Evolutionary conservation across 192 early-diverging fungal genomes (phyloP).

Genomic region (Chytriomyces sp.): DNA sequence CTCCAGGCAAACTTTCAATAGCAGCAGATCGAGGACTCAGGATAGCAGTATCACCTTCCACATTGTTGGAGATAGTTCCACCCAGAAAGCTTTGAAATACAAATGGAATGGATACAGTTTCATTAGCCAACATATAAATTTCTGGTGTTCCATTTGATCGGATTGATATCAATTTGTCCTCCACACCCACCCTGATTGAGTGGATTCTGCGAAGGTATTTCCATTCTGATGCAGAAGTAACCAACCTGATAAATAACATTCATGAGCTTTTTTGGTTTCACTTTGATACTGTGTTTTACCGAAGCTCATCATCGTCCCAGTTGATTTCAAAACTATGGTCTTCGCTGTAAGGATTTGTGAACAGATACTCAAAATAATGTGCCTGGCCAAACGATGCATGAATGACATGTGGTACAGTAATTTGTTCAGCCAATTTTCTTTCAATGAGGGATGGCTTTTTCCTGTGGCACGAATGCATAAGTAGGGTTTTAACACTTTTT

Average conservation of each 20-base stretch:
- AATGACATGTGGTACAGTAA: constrained; percentile 41
- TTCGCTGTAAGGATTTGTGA: constrained; percentile 48
- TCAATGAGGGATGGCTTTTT: constrained; percentile 30
- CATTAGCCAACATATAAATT: constrained; percentile 35
- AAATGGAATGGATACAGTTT: constrained; percentile 49
- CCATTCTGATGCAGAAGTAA: constrained; percentile 36
- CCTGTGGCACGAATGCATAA: constrained; percentile 20
- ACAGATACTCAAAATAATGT: constrained; percentile 43
- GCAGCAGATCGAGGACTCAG: constrained; percentile 3
- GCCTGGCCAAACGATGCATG: constrained; percentile 48
- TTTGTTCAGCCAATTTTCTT: constrained; percentile 29
- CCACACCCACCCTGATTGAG: constrained; percentile 27
- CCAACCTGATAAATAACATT: constrained; percentile 16
- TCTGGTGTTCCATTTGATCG: constrained; percentile 21
- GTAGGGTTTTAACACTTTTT: not conserved
- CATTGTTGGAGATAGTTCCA: constrained; percentile 13
- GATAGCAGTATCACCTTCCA: constrained; percentile 10
- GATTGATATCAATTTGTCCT: constrained; percentile 33
- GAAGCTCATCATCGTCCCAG: constrained; percentile 49
- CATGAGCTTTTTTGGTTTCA: not conserved
- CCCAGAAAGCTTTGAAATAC: constrained; percentile 50
- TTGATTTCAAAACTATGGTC: constrained; percentile 45
- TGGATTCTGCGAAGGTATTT: constrained; percentile 39
- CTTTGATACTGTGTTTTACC: constrained; percentile 18
- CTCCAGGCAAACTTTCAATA: constrained; percentile 17